Percentiles rank a stretch among this genome's conserved stretches.
Evolutionary conservation across 148 eudicot genomes (phyloP).

Genomic region (Heliamphora exappendiculata): DNA sequence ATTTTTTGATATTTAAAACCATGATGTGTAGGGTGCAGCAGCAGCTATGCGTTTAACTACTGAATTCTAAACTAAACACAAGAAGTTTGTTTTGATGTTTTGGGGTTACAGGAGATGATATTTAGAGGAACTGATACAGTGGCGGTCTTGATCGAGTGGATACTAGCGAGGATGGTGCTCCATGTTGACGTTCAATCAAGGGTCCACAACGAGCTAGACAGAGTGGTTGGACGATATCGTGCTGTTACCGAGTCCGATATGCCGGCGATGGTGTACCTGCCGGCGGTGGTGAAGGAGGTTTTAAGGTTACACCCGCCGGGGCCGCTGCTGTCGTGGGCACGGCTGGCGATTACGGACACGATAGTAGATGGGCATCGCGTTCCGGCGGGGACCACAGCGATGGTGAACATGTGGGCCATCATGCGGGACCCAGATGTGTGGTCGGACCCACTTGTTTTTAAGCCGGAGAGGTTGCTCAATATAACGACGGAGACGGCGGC

Average conservation of each 20-base stretch:
- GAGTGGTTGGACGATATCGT: conserved; percentile 43
- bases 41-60: too few relatives aligned
- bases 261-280: conserved; percentile 32
- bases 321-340: conserved; percentile 73
- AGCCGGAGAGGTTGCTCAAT: conserved; percentile 52
- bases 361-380: conserved; percentile 48
- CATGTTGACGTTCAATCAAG: conserved; percentile 52
- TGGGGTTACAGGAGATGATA: conserved; percentile 58
- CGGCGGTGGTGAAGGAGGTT: conserved; percentile 63
- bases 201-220: conserved; percentile 53
- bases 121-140: conserved; percentile 74
- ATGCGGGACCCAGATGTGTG: conserved; percentile 46
- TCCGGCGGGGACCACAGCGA: conserved; percentile 65
- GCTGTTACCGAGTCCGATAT: conserved; percentile 38
- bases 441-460: conserved; percentile 41
- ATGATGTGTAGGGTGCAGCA: too few relatives aligned
- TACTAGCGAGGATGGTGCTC: conserved; percentile 50
- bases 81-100: too few relatives aligned
- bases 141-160: conserved; percentile 68
- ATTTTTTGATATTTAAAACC: too few relatives aligned
- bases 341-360: conserved; percentile 47
- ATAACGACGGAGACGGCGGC: too few relatives aligned
- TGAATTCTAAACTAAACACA: too few relatives aligned
- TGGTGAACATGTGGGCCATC: conserved; percentile 76
- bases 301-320: conserved; percentile 71